These are phyloP conservation scores for Rhodotorula mucilaginosa DNA, from an alignment of 1,284 basidiomycete species.

Conservation along the genomic window DNA sequence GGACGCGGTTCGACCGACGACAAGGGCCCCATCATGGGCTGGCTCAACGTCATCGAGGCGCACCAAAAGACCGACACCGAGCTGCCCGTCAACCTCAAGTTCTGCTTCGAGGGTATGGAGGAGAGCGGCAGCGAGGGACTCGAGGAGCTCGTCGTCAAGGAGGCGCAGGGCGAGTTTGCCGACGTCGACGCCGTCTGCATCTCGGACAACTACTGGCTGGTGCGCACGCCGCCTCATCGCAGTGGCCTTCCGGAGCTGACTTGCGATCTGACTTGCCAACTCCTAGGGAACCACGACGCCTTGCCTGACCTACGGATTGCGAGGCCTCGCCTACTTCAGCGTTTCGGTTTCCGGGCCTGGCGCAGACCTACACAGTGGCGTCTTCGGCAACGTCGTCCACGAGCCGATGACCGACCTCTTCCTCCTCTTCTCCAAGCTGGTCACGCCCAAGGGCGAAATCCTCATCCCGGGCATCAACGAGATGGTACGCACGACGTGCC, in stretches of 20 bases:
- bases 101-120: conserved; percentile 99
- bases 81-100: conserved; percentile 88
- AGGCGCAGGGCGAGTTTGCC: conserved; percentile 80
- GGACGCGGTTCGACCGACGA: conserved; percentile 91
- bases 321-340: conserved; percentile 88
- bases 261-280: conserved; percentile 1
- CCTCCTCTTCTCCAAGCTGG: conserved; percentile 67
- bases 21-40: conserved; percentile 65
- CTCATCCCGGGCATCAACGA: conserved; percentile 88
- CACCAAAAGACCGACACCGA: conserved; percentile 69
- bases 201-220: conserved; percentile 47
- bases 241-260: fast-evolving
- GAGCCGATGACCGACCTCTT: conserved; percentile 67
- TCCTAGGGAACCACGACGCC: conserved; percentile 48
- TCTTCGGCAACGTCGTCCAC: conserved; percentile 51
- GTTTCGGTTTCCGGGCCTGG: conserved; percentile 78
- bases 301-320: conserved; percentile 52
- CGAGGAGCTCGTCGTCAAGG: conserved; percentile 80
- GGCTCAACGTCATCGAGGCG: conserved; percentile 84
- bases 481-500: conserved; percentile 50
- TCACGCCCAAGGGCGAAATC: conserved; percentile 77
- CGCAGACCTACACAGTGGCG: conserved; percentile 83
- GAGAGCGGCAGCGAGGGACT: conserved; percentile 91
- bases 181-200: conserved; percentile 96
- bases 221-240: neutral